Evolutionary conservation across 129 eudicot species (phyloP), one percentile per base, ranked within the genome.

Genomic region (Saposhnikovia divaricata): DNA sequence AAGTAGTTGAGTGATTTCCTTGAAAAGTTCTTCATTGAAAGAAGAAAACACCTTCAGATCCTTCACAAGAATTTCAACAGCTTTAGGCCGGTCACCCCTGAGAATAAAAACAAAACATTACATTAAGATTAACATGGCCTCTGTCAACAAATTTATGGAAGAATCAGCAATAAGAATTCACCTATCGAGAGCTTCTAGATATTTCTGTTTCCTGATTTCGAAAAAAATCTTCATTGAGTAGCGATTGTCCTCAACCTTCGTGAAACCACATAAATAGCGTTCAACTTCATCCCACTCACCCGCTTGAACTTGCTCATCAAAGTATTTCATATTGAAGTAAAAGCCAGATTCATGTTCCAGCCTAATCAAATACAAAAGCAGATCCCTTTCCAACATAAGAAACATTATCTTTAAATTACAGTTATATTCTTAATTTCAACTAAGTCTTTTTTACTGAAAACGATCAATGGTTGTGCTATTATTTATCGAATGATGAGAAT

Each of bases 211-310:
- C 79, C 97, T 89, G 82, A 92, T 87, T 68, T 91, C 97, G 78
- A 91, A 91, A 87, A 91, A 91, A 23, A 91, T 91, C 82, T 91
- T 91, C 97, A 89, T 91, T 5, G 97, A 91, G 84, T 91, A 89
- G 50, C 97, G 90, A 63, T 91, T 91, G 80, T 92, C 97, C 85
- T 92, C 97, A 81, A 92, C 97, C 81, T 92, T 92, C 23, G 97
- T 92, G 81, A 92, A 92, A 78, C 97, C 97, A 81, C 92, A 86
- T 15, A 92, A 83, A 73, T 92, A 92, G 23, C 87, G 87, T 65
- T 92, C 97, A 77, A 92, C 97, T 85, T 92, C 97, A 80, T 92
- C 97, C 97, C 97, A 92, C 83, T 92, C 97, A 73, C 97, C 97
- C 39, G 94, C 92, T 85, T 85, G 92, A 53, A 92, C 92, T 85